Conservation (phyloP, 345 rosid genomes). For the Mangifera indica region DNA sequence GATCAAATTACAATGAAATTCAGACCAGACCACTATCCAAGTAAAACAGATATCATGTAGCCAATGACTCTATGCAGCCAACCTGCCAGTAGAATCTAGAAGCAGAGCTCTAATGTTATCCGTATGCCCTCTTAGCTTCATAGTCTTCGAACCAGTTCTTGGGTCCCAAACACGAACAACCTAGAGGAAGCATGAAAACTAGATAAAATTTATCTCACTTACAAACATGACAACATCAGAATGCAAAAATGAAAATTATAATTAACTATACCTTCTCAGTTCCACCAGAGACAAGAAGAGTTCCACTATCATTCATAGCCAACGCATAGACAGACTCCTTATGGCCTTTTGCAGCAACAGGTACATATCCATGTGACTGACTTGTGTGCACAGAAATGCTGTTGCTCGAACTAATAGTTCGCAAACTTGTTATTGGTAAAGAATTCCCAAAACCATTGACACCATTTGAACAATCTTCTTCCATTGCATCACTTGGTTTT, state of each 20-base stretch:
- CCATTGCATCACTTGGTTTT: slow-evolving; percentile 65
- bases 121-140: slow-evolving; percentile 96
- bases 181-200: slow-evolving; percentile 37
- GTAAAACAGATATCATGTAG: neutral
- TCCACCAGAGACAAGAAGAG: slow-evolving; percentile 97
- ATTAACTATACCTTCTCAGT: slow-evolving; percentile 78
- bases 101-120: slow-evolving; percentile 94
- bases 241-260: neutral
- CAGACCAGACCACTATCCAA: neutral
- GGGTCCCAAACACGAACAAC: slow-evolving; percentile 99
- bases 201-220: neutral
- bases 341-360: slow-evolving; percentile 90
- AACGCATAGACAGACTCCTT: slow-evolving; percentile 99
- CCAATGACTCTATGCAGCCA: slow-evolving; percentile 24
- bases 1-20: neutral
- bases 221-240: neutral
- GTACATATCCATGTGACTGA: slow-evolving; percentile 77
- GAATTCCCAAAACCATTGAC: slow-evolving; percentile 57
- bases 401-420: slow-evolving; percentile 80
- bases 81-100: slow-evolving; percentile 94
- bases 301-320: slow-evolving; percentile 91
- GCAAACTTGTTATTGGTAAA: slow-evolving; percentile 65
- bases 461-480: slow-evolving; percentile 78
- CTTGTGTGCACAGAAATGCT: slow-evolving; percentile 63
- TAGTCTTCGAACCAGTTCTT: slow-evolving; percentile 88